Conservation (phyloP, 345 rosid species). For the Gossypium longicalyx region DNA sequence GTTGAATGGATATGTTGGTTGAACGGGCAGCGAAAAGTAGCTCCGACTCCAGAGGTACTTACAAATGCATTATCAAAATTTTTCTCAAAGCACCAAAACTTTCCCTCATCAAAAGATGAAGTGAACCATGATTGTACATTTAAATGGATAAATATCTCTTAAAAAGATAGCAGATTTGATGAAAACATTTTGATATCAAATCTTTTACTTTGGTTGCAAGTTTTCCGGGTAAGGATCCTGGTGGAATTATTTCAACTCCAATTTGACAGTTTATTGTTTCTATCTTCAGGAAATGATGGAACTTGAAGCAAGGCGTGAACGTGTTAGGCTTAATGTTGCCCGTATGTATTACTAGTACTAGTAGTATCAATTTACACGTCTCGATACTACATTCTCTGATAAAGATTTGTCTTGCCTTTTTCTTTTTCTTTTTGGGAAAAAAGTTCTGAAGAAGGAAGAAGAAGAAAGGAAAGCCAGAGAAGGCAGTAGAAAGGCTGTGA, state of each 20-base stretch:
- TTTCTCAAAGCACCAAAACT: background rate
- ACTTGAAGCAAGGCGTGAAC: slow-evolving; percentile 85
- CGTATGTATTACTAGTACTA: slow-evolving; percentile 39
- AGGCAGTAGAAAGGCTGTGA: slow-evolving; percentile 40
- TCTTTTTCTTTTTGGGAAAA: background rate
- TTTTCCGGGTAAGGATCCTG: background rate
- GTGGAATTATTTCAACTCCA: background rate
- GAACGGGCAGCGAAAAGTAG: slow-evolving; percentile 83
- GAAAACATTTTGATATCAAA: background rate
- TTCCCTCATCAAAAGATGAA: background rate
- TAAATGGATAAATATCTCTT: slow-evolving; percentile 3
- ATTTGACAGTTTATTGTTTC: background rate
- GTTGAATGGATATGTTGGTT: slow-evolving; percentile 99
- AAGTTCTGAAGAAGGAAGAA: slow-evolving; percentile 83
- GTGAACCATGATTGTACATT: background rate
- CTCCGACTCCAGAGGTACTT: slow-evolving; percentile 79
- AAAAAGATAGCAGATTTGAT: background rate
- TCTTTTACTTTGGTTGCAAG: background rate
- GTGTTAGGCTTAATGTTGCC: slow-evolving; percentile 72
- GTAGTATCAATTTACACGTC: background rate
- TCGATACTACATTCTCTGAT: background rate
- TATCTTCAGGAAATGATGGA: slow-evolving; percentile 62
- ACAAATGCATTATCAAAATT: background rate
- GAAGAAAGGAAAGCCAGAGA: slow-evolving; percentile 70
- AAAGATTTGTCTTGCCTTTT: background rate